These are phyloP conservation scores for Penicillium sp. DNA, from an alignment of 2,329 filamentous ascomycete species.

Conservation along the genomic window DNA sequence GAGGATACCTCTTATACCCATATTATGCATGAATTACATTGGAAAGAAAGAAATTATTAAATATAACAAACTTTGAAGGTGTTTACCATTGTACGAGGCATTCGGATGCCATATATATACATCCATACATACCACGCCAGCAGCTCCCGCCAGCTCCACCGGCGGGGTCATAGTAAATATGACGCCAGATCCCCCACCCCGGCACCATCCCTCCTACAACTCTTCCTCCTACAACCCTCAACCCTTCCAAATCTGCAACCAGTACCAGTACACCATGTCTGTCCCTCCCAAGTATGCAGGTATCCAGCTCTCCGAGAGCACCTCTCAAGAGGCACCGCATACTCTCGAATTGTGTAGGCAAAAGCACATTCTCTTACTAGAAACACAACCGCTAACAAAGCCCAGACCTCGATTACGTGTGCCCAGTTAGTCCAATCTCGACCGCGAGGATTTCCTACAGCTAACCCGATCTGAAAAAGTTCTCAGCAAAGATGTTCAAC, in stretches of 20 bases:
- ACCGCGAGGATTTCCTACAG: too few relatives aligned
- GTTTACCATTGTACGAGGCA: too few relatives aligned
- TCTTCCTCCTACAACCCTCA: not conserved
- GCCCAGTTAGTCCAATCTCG: slow-evolving; percentile 61
- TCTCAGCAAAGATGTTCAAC: slow-evolving; percentile 74
- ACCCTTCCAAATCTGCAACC: not conserved
- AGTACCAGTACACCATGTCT: slow-evolving; percentile 51
- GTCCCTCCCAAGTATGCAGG: slow-evolving; percentile 64
- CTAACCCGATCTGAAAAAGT: too few relatives aligned
- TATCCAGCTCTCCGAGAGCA: slow-evolving; percentile 42
- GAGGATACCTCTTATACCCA: not conserved
- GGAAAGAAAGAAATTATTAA: not conserved
- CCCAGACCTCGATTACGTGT: slow-evolving; percentile 86
- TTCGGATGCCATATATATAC: too few relatives aligned
- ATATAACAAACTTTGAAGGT: too few relatives aligned
- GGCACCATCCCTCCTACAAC: not conserved
- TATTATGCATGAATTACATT: not conserved
- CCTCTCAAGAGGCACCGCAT: slow-evolving; percentile 31
- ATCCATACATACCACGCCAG: too few relatives aligned
- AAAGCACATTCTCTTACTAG: not conserved
- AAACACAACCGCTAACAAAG: too few relatives aligned
- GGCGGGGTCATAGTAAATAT: not conserved
- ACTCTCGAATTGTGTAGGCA: slow-evolving; percentile 45
- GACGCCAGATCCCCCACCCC: not conserved
- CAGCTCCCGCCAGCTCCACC: too few relatives aligned